Conservation (phyloP, 768 basidiomycete genomes). For the Auriscalpium microsporum region DNA sequence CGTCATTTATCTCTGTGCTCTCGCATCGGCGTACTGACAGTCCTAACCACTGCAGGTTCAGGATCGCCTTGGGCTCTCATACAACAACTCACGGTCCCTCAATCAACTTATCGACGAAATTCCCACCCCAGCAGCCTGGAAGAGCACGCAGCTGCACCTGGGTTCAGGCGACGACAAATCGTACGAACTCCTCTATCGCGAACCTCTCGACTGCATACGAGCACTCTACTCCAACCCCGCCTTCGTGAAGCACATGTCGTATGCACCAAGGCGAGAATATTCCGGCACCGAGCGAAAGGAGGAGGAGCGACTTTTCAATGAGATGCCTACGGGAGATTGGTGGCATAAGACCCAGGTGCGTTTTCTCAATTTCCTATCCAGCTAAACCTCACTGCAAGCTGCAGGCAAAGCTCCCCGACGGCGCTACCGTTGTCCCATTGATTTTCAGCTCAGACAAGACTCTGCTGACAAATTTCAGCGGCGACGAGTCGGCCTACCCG, state of each 20-base stretch:
- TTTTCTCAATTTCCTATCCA: background rate
- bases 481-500: conserved; percentile 35
- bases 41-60: no score
- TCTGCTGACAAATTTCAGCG: conserved; percentile 28
- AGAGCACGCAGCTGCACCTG: background rate
- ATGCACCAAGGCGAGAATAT: conserved; percentile 23
- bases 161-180: background rate
- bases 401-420: conserved; percentile 1
- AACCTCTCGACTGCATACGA: conserved; percentile 21
- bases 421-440: conserved; percentile 31
- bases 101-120: no score
- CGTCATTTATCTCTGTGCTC: background rate
- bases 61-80: no score
- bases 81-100: no score
- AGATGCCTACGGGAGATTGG: conserved; percentile 33
- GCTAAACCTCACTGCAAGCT: conserved; percentile 2
- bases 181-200: conserved; percentile 16
- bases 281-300: background rate
- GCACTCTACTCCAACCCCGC: conserved; percentile 21
- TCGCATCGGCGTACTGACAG: no score
- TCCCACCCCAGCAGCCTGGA: no score
- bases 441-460: conserved; percentile 42
- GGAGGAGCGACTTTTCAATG: conserved; percentile 21
- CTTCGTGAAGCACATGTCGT: conserved; percentile 22
- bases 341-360: conserved; percentile 31